Conservation (phyloP, 768 basidiomycete genomes). For the Kwoniella dendrophila region DNA sequence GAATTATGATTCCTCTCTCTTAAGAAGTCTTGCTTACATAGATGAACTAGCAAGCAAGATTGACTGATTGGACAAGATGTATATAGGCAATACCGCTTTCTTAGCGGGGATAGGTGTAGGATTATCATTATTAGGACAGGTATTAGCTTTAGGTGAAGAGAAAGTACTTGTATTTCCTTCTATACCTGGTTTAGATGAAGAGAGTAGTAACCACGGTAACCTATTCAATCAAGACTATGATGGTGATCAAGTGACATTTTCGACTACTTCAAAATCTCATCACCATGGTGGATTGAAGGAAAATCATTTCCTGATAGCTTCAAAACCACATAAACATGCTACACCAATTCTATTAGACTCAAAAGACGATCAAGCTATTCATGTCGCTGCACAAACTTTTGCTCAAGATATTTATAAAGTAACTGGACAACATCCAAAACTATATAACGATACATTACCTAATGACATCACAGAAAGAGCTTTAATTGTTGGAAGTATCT, state of each 20-base stretch:
- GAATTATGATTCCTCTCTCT: too few species aligned
- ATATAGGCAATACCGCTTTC: not conserved
- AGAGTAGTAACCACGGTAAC: not conserved
- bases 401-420: slow-evolving; percentile 66
- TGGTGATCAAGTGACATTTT: slow-evolving; percentile 6
- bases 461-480: slow-evolving; percentile 44
- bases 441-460: slow-evolving; percentile 63
- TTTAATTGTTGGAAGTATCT: slow-evolving; percentile 70
- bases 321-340: slow-evolving; percentile 13
- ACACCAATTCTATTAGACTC: slow-evolving; percentile 41
- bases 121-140: slow-evolving; percentile 9
- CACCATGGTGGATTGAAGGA: too few species aligned
- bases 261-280: not conserved
- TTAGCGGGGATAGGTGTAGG: slow-evolving; percentile 11
- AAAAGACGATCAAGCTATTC: slow-evolving; percentile 41
- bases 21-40: too few species aligned
- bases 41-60: too few species aligned
- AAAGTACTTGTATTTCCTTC: slow-evolving; percentile 18
- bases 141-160: slow-evolving; percentile 18
- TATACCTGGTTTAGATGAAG: not conserved
- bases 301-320: slow-evolving; percentile 14
- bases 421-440: slow-evolving; percentile 61
- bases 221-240: not conserved
- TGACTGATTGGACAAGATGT: not conserved
- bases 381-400: slow-evolving; percentile 64